Base-by-base conservation (phyloP, 345 rosid genomes). In the Cardamine resedifolia region DNA sequence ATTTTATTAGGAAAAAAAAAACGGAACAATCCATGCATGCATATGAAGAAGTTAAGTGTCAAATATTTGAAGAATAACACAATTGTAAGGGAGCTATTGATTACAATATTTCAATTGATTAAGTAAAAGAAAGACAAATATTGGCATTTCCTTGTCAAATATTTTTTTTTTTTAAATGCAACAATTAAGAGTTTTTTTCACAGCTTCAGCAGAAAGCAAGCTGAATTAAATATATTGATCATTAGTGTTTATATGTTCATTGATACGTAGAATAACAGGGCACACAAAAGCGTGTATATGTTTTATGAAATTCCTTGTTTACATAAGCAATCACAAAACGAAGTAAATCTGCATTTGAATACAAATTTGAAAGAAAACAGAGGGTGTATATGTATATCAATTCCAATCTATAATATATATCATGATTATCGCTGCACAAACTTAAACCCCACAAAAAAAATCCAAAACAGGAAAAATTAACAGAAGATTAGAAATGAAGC, bases 1-100 rank as follows among this genome's bases (percentile, higher is more conserved):
- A 45, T 3, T 36, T 15, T 31, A 48, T 6, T 16, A n/a, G 4
- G 21, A 12, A 6, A 16, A 23, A 11, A 49, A 24, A 26, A 49
- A 71, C 8, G 23, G 31, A 59, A 68, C 64, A 51, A 75, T 68
- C 43, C 78, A 75, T 60, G 78, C 74, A 68, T 75, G 69, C 69
- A 41, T 59, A 50, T 41, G n/a, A 4, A 28, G 62, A 28, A 34
- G 1, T 28, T 5, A 28, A 34, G 52, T 15, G 7, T 24, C 50
- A 36, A 23, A 20, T 38, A 14, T 71, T 34, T 44, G n/a, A 31
- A 33, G 36, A 21, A 34, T 4, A 33, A n/a, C n/a, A 4, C 26
- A 44, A 23, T 16, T 23, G 11, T 8, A 24, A 33, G 48, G 21
- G 9, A 11, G 23, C 28, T 12, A 33, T 4, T 14, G 16, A 21